Percentiles rank a stretch among this genome's conserved stretches.
phyloP scores from a whole-genome alignment of 106 monocot species.

The Phalaenopsis aphrodite region DNA sequence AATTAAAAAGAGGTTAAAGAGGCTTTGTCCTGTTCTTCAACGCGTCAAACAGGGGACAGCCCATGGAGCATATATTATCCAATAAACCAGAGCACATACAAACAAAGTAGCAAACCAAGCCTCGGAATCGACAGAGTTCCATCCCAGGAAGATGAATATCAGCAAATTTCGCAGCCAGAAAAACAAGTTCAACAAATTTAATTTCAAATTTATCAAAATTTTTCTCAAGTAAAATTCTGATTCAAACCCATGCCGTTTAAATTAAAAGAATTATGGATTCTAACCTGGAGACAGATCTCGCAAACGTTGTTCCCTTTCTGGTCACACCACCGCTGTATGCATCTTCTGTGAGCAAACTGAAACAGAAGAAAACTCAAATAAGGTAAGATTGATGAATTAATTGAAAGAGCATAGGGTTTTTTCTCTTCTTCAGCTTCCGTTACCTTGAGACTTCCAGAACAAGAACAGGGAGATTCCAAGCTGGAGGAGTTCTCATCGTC shows the following conservation, averaged over 20 bases:
- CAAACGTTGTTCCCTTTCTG: conserved; percentile 78
- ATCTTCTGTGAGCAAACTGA: conserved; percentile 84
- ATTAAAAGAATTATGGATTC: background rate
- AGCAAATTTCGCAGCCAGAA: no score
- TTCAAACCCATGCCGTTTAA: no score
- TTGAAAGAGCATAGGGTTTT: background rate
- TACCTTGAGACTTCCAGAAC: conserved; percentile 94
- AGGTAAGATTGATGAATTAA: background rate
- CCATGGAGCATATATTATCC: no score
- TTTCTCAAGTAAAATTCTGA: no score
- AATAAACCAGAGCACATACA: no score
- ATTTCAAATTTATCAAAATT: background rate
- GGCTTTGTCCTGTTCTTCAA: no score
- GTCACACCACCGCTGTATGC: conserved; percentile 93
- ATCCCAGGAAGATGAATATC: no score
- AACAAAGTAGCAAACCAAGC: no score
- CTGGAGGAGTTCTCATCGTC: conserved; percentile 45
- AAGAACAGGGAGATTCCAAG: conserved; percentile 91
- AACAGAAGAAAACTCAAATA: background rate
- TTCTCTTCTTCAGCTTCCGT: background rate
- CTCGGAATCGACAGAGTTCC: no score
- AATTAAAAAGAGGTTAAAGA: no score
- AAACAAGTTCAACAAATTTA: no score
- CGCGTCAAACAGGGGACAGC: no score
- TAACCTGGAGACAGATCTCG: conserved; percentile 85